Conservation (phyloP, 1,284 basidiomycete species). For the Coniophora puteana region DNA sequence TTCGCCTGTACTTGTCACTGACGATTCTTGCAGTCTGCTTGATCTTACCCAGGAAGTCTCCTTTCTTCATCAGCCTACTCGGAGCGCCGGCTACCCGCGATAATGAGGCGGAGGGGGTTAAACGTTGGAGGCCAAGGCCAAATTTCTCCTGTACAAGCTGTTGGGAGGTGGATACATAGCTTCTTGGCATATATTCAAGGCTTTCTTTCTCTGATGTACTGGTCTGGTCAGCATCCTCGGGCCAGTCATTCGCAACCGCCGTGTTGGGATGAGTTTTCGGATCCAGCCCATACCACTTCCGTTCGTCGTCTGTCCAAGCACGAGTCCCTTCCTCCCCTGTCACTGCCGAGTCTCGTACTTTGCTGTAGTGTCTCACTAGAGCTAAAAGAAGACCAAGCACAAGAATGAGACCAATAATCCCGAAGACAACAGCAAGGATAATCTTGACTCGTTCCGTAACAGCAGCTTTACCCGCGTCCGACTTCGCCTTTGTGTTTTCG, state of each 20-base stretch:
- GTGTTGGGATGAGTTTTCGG: no score
- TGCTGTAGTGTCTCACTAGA: constrained; percentile 47
- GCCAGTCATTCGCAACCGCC: constrained; percentile 23
- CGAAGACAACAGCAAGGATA: constrained; percentile 60
- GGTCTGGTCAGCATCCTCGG: constrained; percentile 20
- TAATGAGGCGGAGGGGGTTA: constrained; percentile 25
- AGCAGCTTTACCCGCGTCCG: no score
- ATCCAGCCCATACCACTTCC: constrained; percentile 65
- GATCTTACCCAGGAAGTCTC: constrained; percentile 59
- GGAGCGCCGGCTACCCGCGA: constrained; percentile 23
- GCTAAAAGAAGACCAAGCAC: constrained; percentile 54
- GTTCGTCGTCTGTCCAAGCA: constrained; percentile 59
- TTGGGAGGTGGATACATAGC: no score
- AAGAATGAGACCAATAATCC: constrained; percentile 56
- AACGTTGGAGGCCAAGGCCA: constrained; percentile 47
- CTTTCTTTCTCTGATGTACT: constrained; percentile 24
- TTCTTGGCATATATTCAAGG: constrained; percentile 20
- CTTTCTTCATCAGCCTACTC: constrained; percentile 61
- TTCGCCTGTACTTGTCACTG: constrained; percentile 51
- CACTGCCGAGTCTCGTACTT: constrained; percentile 55
- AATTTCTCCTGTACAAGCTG: constrained; percentile 33
- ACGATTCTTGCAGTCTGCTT: constrained; percentile 60
- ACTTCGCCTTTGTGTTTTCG: constrained; percentile 29
- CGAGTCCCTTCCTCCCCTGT: constrained; percentile 50
- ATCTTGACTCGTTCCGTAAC: constrained; percentile 31